These are phyloP conservation scores for Aspergillus awamori DNA, from an alignment of 2,329 filamentous ascomycete species.

Conservation along the genomic window DNA sequence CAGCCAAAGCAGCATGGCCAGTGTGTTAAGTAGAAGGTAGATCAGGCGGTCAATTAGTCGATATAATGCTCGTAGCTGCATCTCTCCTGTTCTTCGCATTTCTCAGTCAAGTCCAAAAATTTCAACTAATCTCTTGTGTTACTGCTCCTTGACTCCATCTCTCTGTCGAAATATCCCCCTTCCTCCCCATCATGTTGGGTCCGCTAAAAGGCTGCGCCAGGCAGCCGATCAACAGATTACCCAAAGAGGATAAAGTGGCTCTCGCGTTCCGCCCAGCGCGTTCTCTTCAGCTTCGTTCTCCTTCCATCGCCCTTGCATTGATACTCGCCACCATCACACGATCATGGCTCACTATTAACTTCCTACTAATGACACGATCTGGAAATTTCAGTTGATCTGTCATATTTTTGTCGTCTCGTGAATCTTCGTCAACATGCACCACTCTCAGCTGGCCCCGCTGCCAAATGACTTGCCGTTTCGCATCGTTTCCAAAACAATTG, in stretches of 20 bases:
- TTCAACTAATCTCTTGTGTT: neutral
- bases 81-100: neutral
- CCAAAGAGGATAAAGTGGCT: slow-evolving; percentile 43
- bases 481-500: slow-evolving; percentile 94
- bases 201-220: slow-evolving; percentile 9
- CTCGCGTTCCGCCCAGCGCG: slow-evolving; percentile 32
- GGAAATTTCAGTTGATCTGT: slow-evolving; percentile 1
- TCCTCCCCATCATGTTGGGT: neutral
- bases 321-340: slow-evolving; percentile 13
- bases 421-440: slow-evolving; percentile 52
- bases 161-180: neutral
- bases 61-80: neutral
- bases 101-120: neutral
- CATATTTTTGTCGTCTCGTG: slow-evolving; percentile 6
- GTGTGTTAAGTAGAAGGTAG: neutral
- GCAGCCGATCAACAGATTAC: slow-evolving; percentile 34
- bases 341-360: slow-evolving; percentile 12
- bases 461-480: slow-evolving; percentile 86
- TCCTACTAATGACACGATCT: neutral
- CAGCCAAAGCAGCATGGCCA: too few species aligned
- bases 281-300: slow-evolving; percentile 12
- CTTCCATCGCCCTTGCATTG: slow-evolving; percentile 25
- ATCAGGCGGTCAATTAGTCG: neutral
- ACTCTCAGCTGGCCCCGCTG: slow-evolving; percentile 88
- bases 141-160: neutral